Conservation (phyloP, 2,329 filamentous ascomycete species). For the Trichoderma aggressivum region DNA sequence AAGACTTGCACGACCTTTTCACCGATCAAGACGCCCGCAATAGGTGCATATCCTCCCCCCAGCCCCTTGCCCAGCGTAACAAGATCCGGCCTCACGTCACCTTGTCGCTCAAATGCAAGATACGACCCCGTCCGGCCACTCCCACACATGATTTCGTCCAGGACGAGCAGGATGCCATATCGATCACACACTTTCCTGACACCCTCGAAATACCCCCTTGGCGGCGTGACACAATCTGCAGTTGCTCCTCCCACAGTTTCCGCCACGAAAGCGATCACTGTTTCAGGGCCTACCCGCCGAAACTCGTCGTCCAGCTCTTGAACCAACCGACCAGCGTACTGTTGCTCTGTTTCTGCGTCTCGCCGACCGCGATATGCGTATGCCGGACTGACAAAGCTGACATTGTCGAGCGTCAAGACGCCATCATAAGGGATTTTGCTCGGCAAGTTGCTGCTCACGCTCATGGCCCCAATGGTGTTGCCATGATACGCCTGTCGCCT, state of each 20-base stretch:
- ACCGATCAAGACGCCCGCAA: conserved; percentile 58
- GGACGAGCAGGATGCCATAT: conserved; percentile 69
- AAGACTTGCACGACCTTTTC: conserved; percentile 46
- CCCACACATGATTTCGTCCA: conserved; percentile 76
- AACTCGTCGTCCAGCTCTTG: conserved; percentile 67
- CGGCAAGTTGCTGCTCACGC: conserved; percentile 58
- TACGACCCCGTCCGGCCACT: conserved; percentile 57
- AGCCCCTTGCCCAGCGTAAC: conserved; percentile 65
- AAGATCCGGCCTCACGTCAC: conserved; percentile 56
- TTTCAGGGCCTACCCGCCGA: conserved; percentile 58
- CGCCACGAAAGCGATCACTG: conserved; percentile 67
- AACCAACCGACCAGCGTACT: conserved; percentile 60
- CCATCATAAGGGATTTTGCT: conserved; percentile 59
- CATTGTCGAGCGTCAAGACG: conserved; percentile 36
- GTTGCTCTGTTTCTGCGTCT: conserved; percentile 49
- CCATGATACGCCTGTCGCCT: conserved; percentile 47
- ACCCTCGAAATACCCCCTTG: conserved; percentile 65
- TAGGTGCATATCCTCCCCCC: conserved; percentile 59
- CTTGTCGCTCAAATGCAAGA: conserved; percentile 61
- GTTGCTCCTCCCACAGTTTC: conserved; percentile 69
- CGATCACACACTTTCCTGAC: conserved; percentile 66
- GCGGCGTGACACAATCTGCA: conserved; percentile 64
- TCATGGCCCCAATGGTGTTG: conserved; percentile 59
- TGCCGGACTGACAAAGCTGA: conserved; percentile 63
- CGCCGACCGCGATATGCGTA: conserved; percentile 59